Percentiles rank a stretch among this genome's conserved stretches.
phyloP scores from a whole-genome alignment of 2,329 filamentous ascomycete species.

The Fusarium algeriense region DNA sequence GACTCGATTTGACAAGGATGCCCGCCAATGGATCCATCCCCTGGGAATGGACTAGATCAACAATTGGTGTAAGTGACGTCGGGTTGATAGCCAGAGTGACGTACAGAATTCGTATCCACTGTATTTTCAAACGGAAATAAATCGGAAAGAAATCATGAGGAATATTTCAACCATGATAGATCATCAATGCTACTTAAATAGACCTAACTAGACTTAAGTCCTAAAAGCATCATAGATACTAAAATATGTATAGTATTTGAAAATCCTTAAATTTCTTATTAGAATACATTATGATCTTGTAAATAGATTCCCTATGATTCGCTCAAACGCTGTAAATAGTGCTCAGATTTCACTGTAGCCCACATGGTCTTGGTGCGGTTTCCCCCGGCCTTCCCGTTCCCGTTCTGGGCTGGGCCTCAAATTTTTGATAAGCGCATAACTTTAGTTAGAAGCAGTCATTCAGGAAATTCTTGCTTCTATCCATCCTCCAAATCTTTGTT shows the following conservation, averaged over 20 bases:
- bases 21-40: slow-evolving; percentile 19
- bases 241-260: too few relatives aligned
- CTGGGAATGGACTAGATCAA: slow-evolving; percentile 16
- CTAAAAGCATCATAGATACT: neutral
- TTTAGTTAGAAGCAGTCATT: slow-evolving; percentile 3
- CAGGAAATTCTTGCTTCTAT: slow-evolving; percentile 27
- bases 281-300: neutral
- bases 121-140: slow-evolving; percentile 2
- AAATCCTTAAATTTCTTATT: neutral
- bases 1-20: slow-evolving; percentile 36
- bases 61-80: slow-evolving; percentile 48
- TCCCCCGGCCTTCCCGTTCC: slow-evolving; percentile 27
- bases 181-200: neutral
- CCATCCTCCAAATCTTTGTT: slow-evolving; percentile 31
- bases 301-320: neutral
- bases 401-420: slow-evolving; percentile 19
- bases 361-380: slow-evolving; percentile 15
- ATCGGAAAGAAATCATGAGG: slow-evolving; percentile 6
- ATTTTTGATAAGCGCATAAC: slow-evolving; percentile 30
- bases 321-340: neutral
- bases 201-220: neutral
- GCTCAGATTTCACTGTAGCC: slow-evolving; percentile 1
- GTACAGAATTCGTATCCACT: slow-evolving; percentile 22
- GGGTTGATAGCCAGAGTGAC: slow-evolving; percentile 31
- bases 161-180: neutral